Conservation (phyloP, 2,329 filamentous ascomycete genomes). For the Alternaria burnsii region DNA sequence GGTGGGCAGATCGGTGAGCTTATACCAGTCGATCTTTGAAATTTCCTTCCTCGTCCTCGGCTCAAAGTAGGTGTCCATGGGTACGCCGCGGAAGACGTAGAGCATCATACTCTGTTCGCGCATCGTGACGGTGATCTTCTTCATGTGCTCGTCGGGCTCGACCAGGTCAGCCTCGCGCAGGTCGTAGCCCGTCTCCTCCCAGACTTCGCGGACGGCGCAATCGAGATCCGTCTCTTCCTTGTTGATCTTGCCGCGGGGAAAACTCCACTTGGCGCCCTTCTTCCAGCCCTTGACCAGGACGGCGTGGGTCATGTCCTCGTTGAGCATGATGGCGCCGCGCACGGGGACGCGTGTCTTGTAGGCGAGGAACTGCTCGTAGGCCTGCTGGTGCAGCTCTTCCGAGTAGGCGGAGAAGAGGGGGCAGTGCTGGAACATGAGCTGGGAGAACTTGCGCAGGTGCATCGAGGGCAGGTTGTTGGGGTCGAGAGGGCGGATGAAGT, state of each 20-base stretch:
- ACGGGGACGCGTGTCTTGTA: conserved; percentile 97
- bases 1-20: conserved; percentile 84
- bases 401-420: conserved; percentile 85
- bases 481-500: conserved; percentile 93
- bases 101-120: conserved; percentile 91
- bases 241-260: conserved; percentile 96
- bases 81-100: conserved; percentile 89
- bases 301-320: conserved; percentile 91
- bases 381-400: conserved; percentile 77
- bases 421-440: conserved; percentile 93
- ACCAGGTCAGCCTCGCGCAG: conserved; percentile 79
- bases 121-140: conserved; percentile 89
- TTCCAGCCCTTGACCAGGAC: conserved; percentile 98
- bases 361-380: conserved; percentile 89
- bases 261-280: conserved; percentile 95
- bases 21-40: conserved; percentile 96
- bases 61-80: conserved; percentile 86
- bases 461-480: conserved; percentile 82
- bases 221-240: conserved; percentile 94
- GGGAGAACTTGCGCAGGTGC: conserved; percentile 82
- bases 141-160: conserved; percentile 71
- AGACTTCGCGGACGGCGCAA: conserved; percentile 92
- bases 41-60: conserved; percentile 96
- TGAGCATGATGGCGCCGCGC: conserved; percentile 90
- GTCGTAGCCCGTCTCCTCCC: conserved; percentile 95